These are phyloP conservation scores for Aspergillus sergii DNA, from an alignment of 2,329 filamentous ascomycete species.

Conservation along the genomic window DNA sequence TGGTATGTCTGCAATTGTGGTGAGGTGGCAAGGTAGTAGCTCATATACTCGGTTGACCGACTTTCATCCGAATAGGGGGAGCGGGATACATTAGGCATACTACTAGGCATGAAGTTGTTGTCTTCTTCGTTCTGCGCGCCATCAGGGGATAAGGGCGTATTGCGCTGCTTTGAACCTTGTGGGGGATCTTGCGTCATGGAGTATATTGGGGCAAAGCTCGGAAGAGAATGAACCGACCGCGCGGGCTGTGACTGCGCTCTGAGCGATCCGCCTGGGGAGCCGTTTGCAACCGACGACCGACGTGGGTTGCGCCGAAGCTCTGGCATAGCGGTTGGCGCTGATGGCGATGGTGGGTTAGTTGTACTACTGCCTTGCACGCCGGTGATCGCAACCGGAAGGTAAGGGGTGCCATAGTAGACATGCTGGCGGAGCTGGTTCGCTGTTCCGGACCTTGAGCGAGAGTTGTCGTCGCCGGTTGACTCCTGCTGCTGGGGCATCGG, in stretches of 20 bases:
- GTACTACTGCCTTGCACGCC: constrained; percentile 38
- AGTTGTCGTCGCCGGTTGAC: constrained; percentile 36
- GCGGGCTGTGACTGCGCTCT: constrained; percentile 55
- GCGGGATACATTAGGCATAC: constrained; percentile 36
- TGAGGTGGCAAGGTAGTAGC: constrained; percentile 50
- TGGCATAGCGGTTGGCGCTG: constrained; percentile 40
- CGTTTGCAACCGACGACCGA: constrained; percentile 47
- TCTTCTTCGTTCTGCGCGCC: constrained; percentile 38
- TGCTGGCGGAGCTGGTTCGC: constrained; percentile 39
- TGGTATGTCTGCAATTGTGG: constrained; percentile 46
- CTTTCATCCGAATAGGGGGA: constrained; percentile 41
- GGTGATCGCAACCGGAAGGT: constrained; percentile 40
- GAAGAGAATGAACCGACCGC: constrained; percentile 44
- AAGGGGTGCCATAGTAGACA: constrained; percentile 38
- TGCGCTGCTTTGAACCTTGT: constrained; percentile 33
- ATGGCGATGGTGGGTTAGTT: constrained; percentile 52
- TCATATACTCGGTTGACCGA: constrained; percentile 46
- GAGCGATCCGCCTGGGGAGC: constrained; percentile 44
- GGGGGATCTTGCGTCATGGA: constrained; percentile 35
- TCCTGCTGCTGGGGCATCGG: constrained; percentile 42
- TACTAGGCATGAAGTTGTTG: constrained; percentile 31
- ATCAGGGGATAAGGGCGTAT: constrained; percentile 37
- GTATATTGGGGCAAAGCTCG: constrained; percentile 37
- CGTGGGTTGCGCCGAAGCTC: constrained; percentile 49
- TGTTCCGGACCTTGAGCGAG: constrained; percentile 41